Base-by-base conservation (phyloP, 164 flowering plant genomes). In the Euptelea pleiosperma region DNA sequence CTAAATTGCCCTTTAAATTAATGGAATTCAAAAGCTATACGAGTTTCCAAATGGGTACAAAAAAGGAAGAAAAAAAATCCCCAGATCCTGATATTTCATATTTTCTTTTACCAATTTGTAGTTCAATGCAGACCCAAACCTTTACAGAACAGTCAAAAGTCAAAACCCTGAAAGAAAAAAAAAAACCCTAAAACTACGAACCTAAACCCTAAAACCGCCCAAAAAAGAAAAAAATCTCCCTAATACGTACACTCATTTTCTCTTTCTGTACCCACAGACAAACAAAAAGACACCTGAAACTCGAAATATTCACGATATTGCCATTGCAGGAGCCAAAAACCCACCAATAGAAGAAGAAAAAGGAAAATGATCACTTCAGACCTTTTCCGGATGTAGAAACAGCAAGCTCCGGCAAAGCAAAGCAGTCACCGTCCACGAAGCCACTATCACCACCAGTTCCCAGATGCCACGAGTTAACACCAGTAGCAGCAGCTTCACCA, bases 331-430 rank as follows among this genome's bases (percentile, higher is more conserved):
- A 4, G 9, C 8, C 3, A 30, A 25, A n/a, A 14, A 18, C n/a
- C n/a, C n/a, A n/a, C n/a, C n/a, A n/a, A 16, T 29, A 31, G 10
- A 31, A 8, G 21, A 30, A 30, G 34, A 15, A 12, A 21, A n/a
- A n/a, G n/a, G n/a, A n/a, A n/a, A n/a, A n/a, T n/a, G n/a, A n/a
- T 49, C 46, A 60, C 55, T n/a, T 57, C 47, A 50, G 21, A 18
- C 57, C 33, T 41, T 61, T 50, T 31, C 70, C 24, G 2, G 85
- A 69, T 3, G 84, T 76, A 6, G 93, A 77, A 63, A 84, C 77
- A 6, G 82, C 79, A 40, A 82, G 79, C 2, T 82, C 87, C 5
- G 85, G 83, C 82, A 85, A 78, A 41, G 65, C 37, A 49, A 79
- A 82, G 63, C 76, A 78, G 22, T 77, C 84, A 1, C 73, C 81